These are phyloP conservation scores for Arabidopsis thaliana DNA, from an alignment of 345 rosid genomes.

Conservation along the genomic window DNA sequence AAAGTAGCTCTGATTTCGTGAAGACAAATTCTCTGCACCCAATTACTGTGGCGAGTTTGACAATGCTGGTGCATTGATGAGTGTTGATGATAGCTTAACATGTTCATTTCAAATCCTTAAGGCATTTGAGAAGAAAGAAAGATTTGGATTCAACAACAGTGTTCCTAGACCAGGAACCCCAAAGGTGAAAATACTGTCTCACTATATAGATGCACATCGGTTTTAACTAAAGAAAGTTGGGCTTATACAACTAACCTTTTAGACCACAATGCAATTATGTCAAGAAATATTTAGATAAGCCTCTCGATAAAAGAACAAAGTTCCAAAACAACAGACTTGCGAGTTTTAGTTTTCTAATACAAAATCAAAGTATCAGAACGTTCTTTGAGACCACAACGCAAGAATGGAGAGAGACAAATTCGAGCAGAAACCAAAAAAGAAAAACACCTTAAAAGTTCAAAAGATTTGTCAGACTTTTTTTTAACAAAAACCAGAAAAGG, in stretches of 20 bases:
- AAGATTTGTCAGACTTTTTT: conserved; percentile 14
- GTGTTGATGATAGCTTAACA: conserved; percentile 74
- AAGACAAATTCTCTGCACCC: conserved; percentile 80
- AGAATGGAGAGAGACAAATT: conserved; percentile 10
- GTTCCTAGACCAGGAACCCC: conserved; percentile 37
- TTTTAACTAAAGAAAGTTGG: conserved; percentile 9
- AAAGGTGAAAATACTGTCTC: conserved; percentile 4
- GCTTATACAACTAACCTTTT: neutral
- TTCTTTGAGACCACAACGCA: conserved; percentile 10
- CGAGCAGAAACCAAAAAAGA: conserved; percentile 15
- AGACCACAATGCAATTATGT: conserved; percentile 4
- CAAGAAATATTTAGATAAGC: neutral
- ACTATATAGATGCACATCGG: too few species aligned
- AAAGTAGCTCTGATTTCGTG: conserved; percentile 78
- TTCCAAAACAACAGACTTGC: conserved; percentile 11
- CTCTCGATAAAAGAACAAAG: neutral
- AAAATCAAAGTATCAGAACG: neutral
- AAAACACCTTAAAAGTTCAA: neutral
- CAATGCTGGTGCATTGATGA: conserved; percentile 94
- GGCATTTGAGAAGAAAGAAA: conserved; percentile 65
- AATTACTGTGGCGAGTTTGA: conserved; percentile 93
- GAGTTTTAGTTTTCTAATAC: conserved; percentile 7
- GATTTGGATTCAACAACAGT: conserved; percentile 52
- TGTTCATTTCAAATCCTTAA: conserved; percentile 86
- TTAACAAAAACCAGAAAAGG: conserved; percentile 11